phyloP scores from a whole-genome alignment of 805 yeast species.

The Candida coleopterorum region DNA sequence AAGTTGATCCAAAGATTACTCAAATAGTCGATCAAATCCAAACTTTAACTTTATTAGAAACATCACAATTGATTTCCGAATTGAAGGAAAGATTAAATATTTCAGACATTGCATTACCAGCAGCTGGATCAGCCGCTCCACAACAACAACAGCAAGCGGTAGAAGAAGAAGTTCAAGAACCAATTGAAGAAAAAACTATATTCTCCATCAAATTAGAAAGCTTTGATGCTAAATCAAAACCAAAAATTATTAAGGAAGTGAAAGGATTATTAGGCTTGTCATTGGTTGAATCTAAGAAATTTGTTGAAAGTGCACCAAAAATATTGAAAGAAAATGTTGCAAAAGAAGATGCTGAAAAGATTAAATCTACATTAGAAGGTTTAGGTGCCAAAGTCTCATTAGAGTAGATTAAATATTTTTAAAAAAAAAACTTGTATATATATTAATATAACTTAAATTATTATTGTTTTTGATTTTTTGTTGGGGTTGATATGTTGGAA shows the following conservation, averaged over 20 bases:
- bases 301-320: constrained; percentile 97
- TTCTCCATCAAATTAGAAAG: constrained; percentile 89
- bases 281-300: constrained; percentile 94
- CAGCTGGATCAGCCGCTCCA: constrained; percentile 2
- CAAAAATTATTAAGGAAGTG: constrained; percentile 96
- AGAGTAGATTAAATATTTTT: constrained; percentile 52
- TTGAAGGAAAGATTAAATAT: constrained; percentile 80
- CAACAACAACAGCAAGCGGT: constrained; percentile 4
- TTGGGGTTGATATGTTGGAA: background rate
- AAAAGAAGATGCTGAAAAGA: constrained; percentile 97
- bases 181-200: constrained; percentile 85
- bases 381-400: constrained; percentile 90
- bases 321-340: constrained; percentile 90
- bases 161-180: constrained; percentile 70
- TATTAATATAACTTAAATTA: background rate
- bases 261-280: constrained; percentile 87
- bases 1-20: constrained; percentile 84
- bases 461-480: background rate
- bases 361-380: constrained; percentile 86
- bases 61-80: constrained; percentile 79
- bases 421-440: background rate
- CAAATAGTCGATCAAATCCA: constrained; percentile 89
- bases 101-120: constrained; percentile 54
- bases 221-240: constrained; percentile 91
- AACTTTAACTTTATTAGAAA: constrained; percentile 85